These are phyloP conservation scores for Microdochium bolleyi DNA, from an alignment of 2,329 filamentous ascomycete genomes.

Conservation along the genomic window DNA sequence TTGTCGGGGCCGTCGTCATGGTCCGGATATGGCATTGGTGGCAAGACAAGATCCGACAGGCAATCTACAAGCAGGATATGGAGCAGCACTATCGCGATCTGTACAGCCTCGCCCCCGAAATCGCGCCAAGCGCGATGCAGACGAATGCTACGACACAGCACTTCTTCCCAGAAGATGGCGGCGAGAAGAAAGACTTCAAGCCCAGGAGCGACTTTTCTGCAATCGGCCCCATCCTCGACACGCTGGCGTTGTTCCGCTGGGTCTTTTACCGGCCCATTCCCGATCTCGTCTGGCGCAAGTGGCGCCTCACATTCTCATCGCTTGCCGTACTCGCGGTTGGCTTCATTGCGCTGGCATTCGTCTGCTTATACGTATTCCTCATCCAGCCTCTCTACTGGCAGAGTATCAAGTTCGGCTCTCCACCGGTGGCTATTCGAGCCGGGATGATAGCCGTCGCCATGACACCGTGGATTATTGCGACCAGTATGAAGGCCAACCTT, in stretches of 20 bases:
- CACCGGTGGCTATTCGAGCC: constrained; percentile 75
- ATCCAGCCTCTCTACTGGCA: constrained; percentile 85
- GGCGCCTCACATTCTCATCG: constrained; percentile 73
- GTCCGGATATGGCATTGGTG: constrained; percentile 80
- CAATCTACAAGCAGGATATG: constrained; percentile 77
- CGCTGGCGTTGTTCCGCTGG: constrained; percentile 77
- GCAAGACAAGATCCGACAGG: constrained; percentile 88
- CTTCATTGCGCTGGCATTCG: constrained; percentile 60
- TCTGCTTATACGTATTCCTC: constrained; percentile 75
- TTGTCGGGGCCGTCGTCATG: constrained; percentile 59
- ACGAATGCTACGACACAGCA: constrained; percentile 52
- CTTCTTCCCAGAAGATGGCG: constrained; percentile 64
- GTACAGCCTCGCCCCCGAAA: constrained; percentile 42
- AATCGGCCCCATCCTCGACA: constrained; percentile 66
- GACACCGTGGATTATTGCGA: constrained; percentile 85
- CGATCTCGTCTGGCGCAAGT: constrained; percentile 58
- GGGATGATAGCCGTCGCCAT: constrained; percentile 90
- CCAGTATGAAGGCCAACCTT: constrained; percentile 86
- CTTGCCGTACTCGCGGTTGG: constrained; percentile 64
- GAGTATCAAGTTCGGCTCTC: constrained; percentile 80
- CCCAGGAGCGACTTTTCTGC: constrained; percentile 70
- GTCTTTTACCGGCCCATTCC: constrained; percentile 84
- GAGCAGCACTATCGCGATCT: constrained; percentile 53
- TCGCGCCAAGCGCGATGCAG: constrained; percentile 33
- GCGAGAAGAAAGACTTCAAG: constrained; percentile 47